These are phyloP conservation scores for Linanthus parryae DNA, from an alignment of 148 eudicot species.

Conservation along the genomic window DNA sequence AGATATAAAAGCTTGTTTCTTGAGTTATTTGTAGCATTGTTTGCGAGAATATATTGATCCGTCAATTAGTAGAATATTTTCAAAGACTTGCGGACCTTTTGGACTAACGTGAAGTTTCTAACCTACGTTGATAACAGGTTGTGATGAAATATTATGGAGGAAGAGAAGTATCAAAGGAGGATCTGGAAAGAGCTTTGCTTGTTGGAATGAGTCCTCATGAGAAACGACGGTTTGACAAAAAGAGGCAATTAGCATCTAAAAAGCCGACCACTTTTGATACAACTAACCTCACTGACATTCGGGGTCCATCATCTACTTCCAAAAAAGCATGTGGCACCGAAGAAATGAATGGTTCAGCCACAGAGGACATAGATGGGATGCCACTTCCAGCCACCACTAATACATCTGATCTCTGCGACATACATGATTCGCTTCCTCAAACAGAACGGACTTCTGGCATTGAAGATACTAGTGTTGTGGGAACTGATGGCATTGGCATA, in stretches of 20 bases:
- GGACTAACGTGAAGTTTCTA: no score
- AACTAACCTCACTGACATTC: slow-evolving; percentile 10
- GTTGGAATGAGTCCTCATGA: slow-evolving; percentile 92
- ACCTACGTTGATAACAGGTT: no score
- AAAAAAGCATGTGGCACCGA: no score
- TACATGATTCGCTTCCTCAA: slow-evolving; percentile 8
- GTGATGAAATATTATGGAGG: slow-evolving; percentile 85
- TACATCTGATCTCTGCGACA: slow-evolving; percentile 7
- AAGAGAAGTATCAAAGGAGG: slow-evolving; percentile 63
- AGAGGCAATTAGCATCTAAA: slow-evolving; percentile 40
- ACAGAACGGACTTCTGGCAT: slow-evolving; percentile 16
- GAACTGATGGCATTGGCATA: slow-evolving; percentile 18
- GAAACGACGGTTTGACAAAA: slow-evolving; percentile 67
- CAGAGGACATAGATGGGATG: not conserved
- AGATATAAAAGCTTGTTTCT: no score
- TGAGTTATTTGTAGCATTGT: no score
- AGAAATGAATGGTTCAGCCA: slow-evolving; percentile 10
- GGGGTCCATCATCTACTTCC: no score
- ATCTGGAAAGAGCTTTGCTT: slow-evolving; percentile 72
- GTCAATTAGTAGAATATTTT: no score
- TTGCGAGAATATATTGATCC: no score
- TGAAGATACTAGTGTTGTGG: slow-evolving; percentile 14
- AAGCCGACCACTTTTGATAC: slow-evolving; percentile 20
- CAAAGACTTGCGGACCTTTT: no score
- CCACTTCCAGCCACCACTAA: no score